Evolutionary conservation across 2,329 filamentous ascomycete species (phyloP), one percentile per base, ranked within the genome.

Genomic region (Orbilia javanica): DNA sequence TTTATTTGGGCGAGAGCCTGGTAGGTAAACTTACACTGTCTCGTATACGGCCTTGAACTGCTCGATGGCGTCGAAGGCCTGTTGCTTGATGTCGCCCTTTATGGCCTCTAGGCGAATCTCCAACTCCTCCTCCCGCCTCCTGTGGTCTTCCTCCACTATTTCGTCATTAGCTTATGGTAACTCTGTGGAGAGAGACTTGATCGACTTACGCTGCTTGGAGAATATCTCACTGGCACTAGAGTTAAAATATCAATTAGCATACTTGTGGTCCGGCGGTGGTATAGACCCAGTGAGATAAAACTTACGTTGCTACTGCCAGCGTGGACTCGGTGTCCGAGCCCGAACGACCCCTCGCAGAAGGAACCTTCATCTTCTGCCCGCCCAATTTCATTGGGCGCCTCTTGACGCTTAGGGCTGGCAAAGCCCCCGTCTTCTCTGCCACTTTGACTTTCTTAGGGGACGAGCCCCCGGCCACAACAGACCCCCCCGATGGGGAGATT

Each of bases 81-180:
- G 53, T 22, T 66, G 20, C n/a, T 65, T 66, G n/a, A 72, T 57
- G 13, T 65, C 69, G 3, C 29, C 22, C 4, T 55, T 39, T 13
- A 65, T 50, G 4, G 50, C 20, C 36, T 72, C n/a, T 7, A 65
- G 22, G 3, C 53, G 34, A 8, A 57, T 4, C 13, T 48, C 60
- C 44, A 72, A 22, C 25, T 65, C 25, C 22, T 72, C 27, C 34
- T 64, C 69, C 5, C 53, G 57, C 34, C 27, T n/a, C 15, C 13
- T 36, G 39, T 72, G 69, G 13, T 31, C 57, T 15, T 52, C 36
- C 25, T 66, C 48, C 48, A 72, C 69, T 72, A 29, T 25, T 39
- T 13, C n/a, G n/a, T 0, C 15, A 34, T 64, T 62, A 50, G 52
- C 34, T 25, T 31, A 4, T 44, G 25, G 46, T 39, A 4, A 15